Conservation (phyloP, 1,139 yeast genomes). For the Oligophagozyma castellii region DNA sequence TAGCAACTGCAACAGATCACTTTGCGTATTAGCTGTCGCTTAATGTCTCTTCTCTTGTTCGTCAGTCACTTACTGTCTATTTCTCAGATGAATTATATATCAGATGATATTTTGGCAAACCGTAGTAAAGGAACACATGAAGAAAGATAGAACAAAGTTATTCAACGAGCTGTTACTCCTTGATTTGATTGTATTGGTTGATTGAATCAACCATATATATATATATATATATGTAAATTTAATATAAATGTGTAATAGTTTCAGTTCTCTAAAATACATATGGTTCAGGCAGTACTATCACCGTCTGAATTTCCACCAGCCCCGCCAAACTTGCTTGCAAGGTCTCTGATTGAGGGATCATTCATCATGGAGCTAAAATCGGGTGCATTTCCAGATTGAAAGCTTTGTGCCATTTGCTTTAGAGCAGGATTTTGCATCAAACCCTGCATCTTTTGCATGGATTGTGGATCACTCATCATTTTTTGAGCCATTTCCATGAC, state of each 20-base stretch:
- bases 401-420: slow-evolving; percentile 60
- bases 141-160: too few relatives aligned
- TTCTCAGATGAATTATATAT: too few relatives aligned
- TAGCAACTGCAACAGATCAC: too few relatives aligned
- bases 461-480: slow-evolving; percentile 82
- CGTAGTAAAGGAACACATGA: too few relatives aligned
- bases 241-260: background rate
- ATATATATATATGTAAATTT: background rate
- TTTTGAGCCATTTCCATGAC: slow-evolving; percentile 86
- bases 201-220: background rate
- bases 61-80: too few relatives aligned
- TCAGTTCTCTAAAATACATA: too few relatives aligned
- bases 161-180: background rate
- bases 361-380: slow-evolving; percentile 59
- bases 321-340: slow-evolving; percentile 45
- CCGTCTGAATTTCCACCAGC: slow-evolving; percentile 6
- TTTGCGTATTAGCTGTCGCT: too few relatives aligned
- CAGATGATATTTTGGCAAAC: too few relatives aligned
- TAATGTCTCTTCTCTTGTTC: too few relatives aligned
- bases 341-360: slow-evolving; percentile 61
- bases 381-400: slow-evolving; percentile 52
- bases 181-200: too few relatives aligned
- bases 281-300: slow-evolving; percentile 1
- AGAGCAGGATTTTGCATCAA: slow-evolving; percentile 74
- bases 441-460: slow-evolving; percentile 53